phyloP scores from a whole-genome alignment of 1,284 basidiomycete species.

The Cryptococcus sp. region DNA sequence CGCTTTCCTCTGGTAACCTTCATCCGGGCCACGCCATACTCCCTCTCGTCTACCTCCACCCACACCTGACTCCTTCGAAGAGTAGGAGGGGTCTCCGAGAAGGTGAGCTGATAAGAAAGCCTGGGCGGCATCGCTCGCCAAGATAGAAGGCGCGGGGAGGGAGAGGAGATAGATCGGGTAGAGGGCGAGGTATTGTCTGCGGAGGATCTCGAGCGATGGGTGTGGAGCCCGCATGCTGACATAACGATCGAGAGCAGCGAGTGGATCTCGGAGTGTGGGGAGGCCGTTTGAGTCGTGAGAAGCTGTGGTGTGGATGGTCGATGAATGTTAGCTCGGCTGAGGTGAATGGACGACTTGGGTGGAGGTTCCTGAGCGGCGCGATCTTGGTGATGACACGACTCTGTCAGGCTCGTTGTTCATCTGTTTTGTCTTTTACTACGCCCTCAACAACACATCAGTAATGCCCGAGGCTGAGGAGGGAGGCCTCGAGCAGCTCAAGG shows the following conservation, averaged over 20 bases:
- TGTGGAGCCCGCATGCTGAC: no score
- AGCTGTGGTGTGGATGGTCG: no score
- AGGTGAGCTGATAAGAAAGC: conserved; percentile 21
- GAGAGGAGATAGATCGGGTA: conserved; percentile 38
- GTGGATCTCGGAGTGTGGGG: no score
- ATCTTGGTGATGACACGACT: neutral
- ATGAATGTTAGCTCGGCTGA: no score
- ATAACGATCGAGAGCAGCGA: no score
- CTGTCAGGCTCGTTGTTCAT: neutral
- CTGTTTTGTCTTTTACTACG: no score
- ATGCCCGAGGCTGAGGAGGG: no score
- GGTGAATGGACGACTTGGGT: no score
- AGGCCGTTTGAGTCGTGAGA: no score
- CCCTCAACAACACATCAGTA: no score
- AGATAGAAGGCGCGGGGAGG: conserved; percentile 17
- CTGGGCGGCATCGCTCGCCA: conserved; percentile 19
- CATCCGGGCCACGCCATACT: neutral
- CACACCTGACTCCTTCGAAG: neutral
- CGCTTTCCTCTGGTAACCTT: conserved; percentile 4
- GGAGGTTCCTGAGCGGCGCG: no score
- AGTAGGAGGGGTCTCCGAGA: neutral
- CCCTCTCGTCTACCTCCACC: neutral
- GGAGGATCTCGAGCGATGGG: conserved; percentile 16
- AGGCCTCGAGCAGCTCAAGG: no score
- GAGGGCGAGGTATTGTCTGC: conserved; percentile 41